A percentile compares a stretch with the other conserved stretches of the same genome.
phyloP scores from a whole-genome alignment of 2,329 filamentous ascomycete species.

The Nigrospora oryzae region DNA sequence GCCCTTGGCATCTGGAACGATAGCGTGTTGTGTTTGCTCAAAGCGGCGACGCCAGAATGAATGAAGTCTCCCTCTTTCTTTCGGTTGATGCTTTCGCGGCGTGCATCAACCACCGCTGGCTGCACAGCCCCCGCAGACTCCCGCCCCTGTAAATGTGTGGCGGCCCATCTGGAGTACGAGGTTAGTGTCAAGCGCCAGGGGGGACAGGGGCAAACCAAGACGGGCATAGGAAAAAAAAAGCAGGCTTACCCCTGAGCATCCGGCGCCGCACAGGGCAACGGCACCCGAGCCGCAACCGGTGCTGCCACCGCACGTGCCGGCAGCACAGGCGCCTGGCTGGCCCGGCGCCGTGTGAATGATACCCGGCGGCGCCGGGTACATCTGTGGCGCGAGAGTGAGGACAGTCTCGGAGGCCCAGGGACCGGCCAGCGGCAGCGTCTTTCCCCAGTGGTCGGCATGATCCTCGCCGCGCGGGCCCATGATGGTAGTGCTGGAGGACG shows the following conservation, averaged over 20 bases:
- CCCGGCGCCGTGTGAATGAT: constrained; percentile 1
- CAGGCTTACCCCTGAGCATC: neutral
- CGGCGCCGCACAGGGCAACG: neutral
- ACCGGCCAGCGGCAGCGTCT: constrained; percentile 1
- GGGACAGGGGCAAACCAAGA: too few species aligned
- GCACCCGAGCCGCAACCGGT: constrained; percentile 2
- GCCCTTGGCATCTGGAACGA: too few species aligned
- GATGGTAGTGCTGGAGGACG: neutral
- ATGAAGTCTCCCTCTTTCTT: too few species aligned
- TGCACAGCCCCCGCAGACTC: neutral
- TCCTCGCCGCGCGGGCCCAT: constrained; percentile 3
- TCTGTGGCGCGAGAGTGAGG: neutral
- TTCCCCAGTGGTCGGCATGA: constrained; percentile 1
- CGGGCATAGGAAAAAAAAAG: too few species aligned
- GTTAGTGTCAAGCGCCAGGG: too few species aligned
- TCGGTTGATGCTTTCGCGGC: too few species aligned
- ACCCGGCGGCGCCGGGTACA: constrained; percentile 1
- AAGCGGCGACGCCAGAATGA: too few species aligned
- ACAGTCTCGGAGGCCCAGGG: constrained; percentile 2
- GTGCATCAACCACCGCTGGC: too few species aligned
- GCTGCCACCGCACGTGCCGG: constrained; percentile 3
- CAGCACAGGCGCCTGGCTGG: constrained; percentile 1
- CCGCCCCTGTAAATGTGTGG: neutral
- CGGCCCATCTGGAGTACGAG: neutral
- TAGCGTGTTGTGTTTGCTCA: too few species aligned